phyloP scores from a whole-genome alignment of 805 yeast genomes.

The Cyberlindnera maclurae region DNA sequence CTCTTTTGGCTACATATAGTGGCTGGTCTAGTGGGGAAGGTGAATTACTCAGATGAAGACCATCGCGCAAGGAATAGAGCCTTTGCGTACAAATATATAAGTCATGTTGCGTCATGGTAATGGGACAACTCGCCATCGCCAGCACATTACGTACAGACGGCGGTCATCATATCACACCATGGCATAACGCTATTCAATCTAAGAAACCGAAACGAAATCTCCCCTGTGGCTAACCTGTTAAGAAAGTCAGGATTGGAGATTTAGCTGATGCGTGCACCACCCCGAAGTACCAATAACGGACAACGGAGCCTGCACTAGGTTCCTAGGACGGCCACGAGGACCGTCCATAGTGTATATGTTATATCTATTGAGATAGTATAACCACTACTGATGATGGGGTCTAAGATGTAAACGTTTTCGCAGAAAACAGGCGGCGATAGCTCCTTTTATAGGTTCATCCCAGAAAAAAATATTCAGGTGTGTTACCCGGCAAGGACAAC shows the following conservation, averaged over 20 bases:
- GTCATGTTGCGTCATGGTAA: constrained; percentile 23
- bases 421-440: constrained; percentile 19
- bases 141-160: constrained; percentile 18
- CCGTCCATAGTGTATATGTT: constrained; percentile 33
- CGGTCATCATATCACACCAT: constrained; percentile 16
- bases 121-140: constrained; percentile 20
- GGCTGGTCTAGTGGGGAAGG: too few relatives aligned
- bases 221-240: constrained; percentile 67
- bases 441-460: constrained; percentile 24
- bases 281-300: constrained; percentile 22
- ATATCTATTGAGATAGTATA: constrained; percentile 65
- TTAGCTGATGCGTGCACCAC: constrained; percentile 49
- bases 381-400: constrained; percentile 69
- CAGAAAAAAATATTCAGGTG: constrained; percentile 4
- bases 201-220: constrained; percentile 74
- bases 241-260: constrained; percentile 53
- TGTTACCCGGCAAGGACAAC: constrained; percentile 19
- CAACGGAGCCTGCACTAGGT: constrained; percentile 21
- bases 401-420: constrained; percentile 22
- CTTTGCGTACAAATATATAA: constrained; percentile 2
- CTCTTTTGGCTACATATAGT: not conserved
- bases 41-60: too few relatives aligned
- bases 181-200: constrained; percentile 34
- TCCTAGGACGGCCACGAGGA: constrained; percentile 18
- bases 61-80: not conserved